Conservation (phyloP, 352 stramenopile genomes). For the Pythium dissimile region DNA sequence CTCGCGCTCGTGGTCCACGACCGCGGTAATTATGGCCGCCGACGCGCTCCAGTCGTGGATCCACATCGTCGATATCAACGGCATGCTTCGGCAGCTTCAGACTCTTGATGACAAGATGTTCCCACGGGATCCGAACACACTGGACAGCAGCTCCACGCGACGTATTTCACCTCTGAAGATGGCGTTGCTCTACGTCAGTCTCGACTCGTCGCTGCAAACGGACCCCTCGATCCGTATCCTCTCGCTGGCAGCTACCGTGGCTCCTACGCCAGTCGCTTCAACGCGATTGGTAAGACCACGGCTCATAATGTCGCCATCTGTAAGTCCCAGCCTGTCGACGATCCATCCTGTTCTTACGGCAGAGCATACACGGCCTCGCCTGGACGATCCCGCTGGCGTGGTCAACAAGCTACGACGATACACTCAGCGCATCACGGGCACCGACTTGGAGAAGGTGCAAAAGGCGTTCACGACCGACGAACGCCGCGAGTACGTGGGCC, state of each 20-base stretch:
- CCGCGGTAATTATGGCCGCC: background rate
- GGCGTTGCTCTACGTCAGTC: background rate
- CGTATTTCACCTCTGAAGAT: background rate
- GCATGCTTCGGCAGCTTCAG: background rate
- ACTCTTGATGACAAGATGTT: background rate
- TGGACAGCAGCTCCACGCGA: background rate
- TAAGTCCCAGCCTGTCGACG: background rate
- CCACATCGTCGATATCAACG: slow-evolving; percentile 1
- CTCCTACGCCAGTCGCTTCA: background rate
- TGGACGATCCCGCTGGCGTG: background rate
- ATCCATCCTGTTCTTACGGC: background rate
- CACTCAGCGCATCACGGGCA: background rate
- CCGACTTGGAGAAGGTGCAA: background rate
- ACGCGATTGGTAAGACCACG: too few species aligned
- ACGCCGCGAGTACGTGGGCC: background rate
- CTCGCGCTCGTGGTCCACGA: slow-evolving; percentile 3
- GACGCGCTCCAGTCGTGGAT: slow-evolving; percentile 8
- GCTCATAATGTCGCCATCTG: too few species aligned
- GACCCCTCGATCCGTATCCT: background rate
- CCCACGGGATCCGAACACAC: background rate
- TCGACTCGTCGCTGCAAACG: background rate
- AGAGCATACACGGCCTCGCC: background rate
- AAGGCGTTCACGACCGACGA: background rate
- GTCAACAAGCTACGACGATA: background rate
- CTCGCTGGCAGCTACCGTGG: background rate